Percentiles rank a stretch among this genome's conserved stretches.
Evolutionary conservation across 495 filamentous ascomycete species (phyloP).

Genomic region (Podospora pseudocomata): DNA sequence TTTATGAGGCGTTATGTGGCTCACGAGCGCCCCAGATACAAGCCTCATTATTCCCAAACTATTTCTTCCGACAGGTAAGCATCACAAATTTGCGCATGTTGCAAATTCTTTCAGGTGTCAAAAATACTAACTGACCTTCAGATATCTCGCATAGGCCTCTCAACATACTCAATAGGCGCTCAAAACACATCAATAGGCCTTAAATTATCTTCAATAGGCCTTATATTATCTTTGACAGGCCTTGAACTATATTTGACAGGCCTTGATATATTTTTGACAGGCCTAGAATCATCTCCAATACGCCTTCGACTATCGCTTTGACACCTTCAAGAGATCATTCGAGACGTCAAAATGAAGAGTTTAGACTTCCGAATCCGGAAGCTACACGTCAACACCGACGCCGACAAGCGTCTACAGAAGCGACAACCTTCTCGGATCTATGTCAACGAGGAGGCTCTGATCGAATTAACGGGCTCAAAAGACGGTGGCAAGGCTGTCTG

Average conservation of each 20-base stretch:
- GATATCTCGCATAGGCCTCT: neutral
- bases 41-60: neutral
- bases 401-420: conserved; percentile 47
- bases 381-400: conserved; percentile 31
- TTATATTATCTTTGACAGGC: too few species aligned
- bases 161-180: neutral
- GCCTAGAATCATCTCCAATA: neutral
- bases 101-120: neutral
- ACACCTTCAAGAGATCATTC: neutral
- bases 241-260: too few species aligned
- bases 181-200: too few species aligned
- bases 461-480: conserved; percentile 51
- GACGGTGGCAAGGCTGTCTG: conserved; percentile 57
- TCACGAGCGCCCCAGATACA: neutral
- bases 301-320: too few species aligned
- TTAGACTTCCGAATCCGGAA: conserved; percentile 49
- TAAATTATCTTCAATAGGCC: too few species aligned
- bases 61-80: neutral
- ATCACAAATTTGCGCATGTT: neutral
- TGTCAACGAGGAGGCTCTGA: conserved; percentile 61
- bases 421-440: conserved; percentile 52
- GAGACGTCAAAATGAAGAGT: conserved; percentile 31
- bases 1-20: neutral
- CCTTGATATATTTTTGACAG: too few species aligned
- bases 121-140: neutral